Evolutionary conservation across 805 yeast species (phyloP).

Genomic region (Pichia insulana): DNA sequence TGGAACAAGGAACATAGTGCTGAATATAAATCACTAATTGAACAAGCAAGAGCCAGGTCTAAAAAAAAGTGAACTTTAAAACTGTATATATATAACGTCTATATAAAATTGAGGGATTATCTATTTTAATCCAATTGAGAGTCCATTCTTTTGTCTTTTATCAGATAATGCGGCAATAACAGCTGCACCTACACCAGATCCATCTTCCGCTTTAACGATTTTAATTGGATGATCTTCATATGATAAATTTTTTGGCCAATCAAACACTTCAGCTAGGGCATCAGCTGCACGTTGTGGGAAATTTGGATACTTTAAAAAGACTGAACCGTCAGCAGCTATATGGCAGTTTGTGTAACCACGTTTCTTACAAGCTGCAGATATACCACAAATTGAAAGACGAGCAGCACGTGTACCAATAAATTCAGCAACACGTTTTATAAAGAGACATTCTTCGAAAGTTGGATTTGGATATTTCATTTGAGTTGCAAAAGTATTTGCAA

Average conservation of each 20-base stretch:
- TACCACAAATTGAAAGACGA: conserved; percentile 90
- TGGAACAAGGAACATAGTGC: conserved; percentile 14
- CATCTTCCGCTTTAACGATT: conserved; percentile 93
- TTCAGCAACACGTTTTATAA: conserved; percentile 76
- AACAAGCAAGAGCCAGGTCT: background rate
- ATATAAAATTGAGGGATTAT: no score
- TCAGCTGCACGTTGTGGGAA: conserved; percentile 90
- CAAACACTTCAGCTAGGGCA: conserved; percentile 86
- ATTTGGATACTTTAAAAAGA: conserved; percentile 85
- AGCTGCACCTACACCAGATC: conserved; percentile 98
- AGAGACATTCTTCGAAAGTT: conserved; percentile 72
- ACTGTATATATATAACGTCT: no score
- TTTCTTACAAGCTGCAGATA: conserved; percentile 91
- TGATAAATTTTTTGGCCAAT: conserved; percentile 45
- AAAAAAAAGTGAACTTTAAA: no score
- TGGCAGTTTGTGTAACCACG: conserved; percentile 71
- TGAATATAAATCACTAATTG: no score
- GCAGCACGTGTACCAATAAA: conserved; percentile 91
- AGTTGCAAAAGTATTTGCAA: conserved; percentile 54
- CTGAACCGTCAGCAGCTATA: conserved; percentile 98
- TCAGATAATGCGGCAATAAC: conserved; percentile 92
- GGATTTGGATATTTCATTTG: conserved; percentile 52
- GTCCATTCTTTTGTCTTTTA: conserved; percentile 62
- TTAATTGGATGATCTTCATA: conserved; percentile 65
- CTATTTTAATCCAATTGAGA: conserved; percentile 48